Evolutionary conservation across 441 rosid genomes (phyloP).

Genomic region (Syzygium syzygioides): DNA sequence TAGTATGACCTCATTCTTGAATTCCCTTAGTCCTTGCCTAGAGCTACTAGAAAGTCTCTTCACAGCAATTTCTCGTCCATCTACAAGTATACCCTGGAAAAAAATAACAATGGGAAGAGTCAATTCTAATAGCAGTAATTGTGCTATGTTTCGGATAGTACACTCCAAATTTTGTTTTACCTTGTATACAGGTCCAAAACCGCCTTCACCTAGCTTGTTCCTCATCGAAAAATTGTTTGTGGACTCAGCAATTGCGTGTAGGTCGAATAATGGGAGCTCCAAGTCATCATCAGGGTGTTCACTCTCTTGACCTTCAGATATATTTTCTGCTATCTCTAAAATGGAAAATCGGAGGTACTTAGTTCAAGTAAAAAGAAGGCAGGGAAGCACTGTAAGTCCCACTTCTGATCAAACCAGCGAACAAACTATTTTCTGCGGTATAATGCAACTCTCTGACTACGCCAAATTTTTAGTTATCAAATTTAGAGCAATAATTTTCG

Average conservation of each 20-base stretch:
- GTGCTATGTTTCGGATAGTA: not conserved
- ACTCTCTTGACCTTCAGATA: not conserved
- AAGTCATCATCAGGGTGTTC: not conserved
- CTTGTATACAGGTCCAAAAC: constrained; percentile 1
- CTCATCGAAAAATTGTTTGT: not conserved
- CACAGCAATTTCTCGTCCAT: not conserved
- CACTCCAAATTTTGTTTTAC: not conserved
- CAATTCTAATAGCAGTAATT: not conserved
- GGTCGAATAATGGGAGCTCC: not conserved
- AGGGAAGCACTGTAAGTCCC: not conserved
- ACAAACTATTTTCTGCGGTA: not conserved
- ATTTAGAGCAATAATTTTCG: not conserved
- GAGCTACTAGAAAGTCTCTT: not conserved
- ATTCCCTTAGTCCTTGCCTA: not conserved
- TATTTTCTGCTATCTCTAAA: not conserved
- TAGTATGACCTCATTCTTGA: not conserved
- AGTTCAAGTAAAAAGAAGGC: not conserved
- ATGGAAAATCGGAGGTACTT: not conserved
- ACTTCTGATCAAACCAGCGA: not conserved
- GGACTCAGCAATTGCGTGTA: not conserved
- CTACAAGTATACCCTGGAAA: not conserved
- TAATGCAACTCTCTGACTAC: not conserved
- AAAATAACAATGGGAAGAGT: not conserved
- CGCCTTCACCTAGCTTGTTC: constrained; percentile 2
- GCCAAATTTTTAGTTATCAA: not conserved